These are phyloP conservation scores for Niebla homalea DNA, from an alignment of 495 filamentous ascomycete species.

Conservation along the genomic window DNA sequence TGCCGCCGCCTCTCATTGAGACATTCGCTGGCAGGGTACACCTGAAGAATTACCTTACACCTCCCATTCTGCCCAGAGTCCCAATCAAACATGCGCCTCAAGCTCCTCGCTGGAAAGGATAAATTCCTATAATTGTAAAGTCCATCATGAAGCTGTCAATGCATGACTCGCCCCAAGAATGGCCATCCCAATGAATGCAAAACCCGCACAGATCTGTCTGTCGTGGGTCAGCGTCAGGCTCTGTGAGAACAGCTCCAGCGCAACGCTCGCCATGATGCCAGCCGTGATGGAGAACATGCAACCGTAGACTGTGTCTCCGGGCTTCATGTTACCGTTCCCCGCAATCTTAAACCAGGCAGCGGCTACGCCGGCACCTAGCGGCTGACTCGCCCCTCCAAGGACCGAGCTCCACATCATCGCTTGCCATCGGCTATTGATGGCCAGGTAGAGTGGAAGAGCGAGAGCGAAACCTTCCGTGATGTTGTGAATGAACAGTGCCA, in stretches of 20 bases:
- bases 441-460: slow-evolving; percentile 82
- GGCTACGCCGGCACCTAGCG: slow-evolving; percentile 71
- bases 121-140: neutral
- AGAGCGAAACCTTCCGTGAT: slow-evolving; percentile 94
- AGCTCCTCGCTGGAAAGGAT: slow-evolving; percentile 1
- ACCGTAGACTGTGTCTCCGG: slow-evolving; percentile 58
- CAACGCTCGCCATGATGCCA: slow-evolving; percentile 90
- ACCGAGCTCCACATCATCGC: slow-evolving; percentile 77
- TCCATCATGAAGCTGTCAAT: slow-evolving; percentile 42
- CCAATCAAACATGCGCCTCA: neutral
- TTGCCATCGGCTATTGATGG: slow-evolving; percentile 56
- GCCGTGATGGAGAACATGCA: slow-evolving; percentile 80
- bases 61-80: no score
- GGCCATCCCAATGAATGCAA: slow-evolving; percentile 82
- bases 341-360: slow-evolving; percentile 63
- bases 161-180: slow-evolving; percentile 79
- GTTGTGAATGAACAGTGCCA: slow-evolving; percentile 94
- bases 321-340: slow-evolving; percentile 22
- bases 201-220: slow-evolving; percentile 62
- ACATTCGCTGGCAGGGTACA: no score
- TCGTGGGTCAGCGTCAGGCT: slow-evolving; percentile 70
- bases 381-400: slow-evolving; percentile 76
- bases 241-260: slow-evolving; percentile 78
- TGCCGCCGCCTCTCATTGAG: no score
- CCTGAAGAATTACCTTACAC: no score